Evolutionary conservation across 73 alveolate species (phyloP), one percentile per base, ranked within the genome.

Genomic region (Paramecium primaurelia): DNA sequence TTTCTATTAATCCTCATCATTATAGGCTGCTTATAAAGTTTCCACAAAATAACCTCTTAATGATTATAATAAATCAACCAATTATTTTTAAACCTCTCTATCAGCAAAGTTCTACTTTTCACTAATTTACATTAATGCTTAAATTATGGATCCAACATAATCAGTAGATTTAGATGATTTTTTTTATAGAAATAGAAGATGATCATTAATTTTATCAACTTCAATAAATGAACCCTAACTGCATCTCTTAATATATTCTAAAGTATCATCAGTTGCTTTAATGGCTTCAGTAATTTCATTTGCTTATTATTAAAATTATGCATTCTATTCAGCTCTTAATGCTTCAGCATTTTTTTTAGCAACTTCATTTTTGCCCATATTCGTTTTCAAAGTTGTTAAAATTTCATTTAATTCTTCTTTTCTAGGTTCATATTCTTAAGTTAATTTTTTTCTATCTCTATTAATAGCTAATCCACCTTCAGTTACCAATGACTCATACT

Each of bases 1-100:
- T 49, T 80, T 80, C 28, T 80, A 80, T 80, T 80, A 47, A 80
- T 80, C 91, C 16, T 80, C 91, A 80, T 80, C 91, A 45, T 47
- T 80, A 47, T 80, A 80, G 0, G 91, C 91, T 80, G 47, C 58
- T 45, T 80, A n/a, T 22, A 80, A n/a, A 26, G 91, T 80, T 45
- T 80, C 91, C 8, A 80, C 91, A 80, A 80, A 80, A 80, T 80
- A 80, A 2, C 64, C 28, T 80, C 91, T 40, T 44, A 80, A 20
- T 45, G 91, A 80, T 80, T 80, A 8, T 11, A 80, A 80, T 45
- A 80, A n/a, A 45, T 80, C 91, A 20, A 80, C 75, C 7, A 80
- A 64, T 49, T 80, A 7, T 20, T 80, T 80, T 22, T 80, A 25
- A 12, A 80, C 91, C 26, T 80, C 71, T 25, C 75, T 80, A 49